Conservation (phyloP, 2,329 filamentous ascomycete species). For the Penicillium sp. region DNA sequence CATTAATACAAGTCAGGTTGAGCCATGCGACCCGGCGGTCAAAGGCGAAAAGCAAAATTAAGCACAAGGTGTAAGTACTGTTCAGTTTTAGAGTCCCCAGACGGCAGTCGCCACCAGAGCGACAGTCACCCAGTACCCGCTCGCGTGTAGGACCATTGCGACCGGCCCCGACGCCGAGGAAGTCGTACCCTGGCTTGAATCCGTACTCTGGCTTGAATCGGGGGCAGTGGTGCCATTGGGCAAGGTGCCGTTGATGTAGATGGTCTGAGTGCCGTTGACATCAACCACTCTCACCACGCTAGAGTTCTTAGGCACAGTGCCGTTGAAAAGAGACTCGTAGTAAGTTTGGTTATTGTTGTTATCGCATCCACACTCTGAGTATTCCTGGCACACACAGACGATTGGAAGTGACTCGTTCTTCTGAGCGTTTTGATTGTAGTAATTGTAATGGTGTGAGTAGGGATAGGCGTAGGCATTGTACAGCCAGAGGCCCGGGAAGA, state of each 20-base stretch:
- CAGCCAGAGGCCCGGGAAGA: conserved; percentile 57
- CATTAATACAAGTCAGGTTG: not conserved
- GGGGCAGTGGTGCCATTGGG: conserved; percentile 46
- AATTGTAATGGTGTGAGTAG: conserved; percentile 50
- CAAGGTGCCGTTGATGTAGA: conserved; percentile 51
- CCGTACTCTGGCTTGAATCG: conserved; percentile 27
- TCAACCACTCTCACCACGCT: conserved; percentile 39
- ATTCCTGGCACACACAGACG: conserved; percentile 56
- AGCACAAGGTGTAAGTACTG: not conserved
- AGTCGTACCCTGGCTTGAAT: conserved; percentile 24
- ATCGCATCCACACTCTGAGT: conserved; percentile 59
- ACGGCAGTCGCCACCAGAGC: conserved; percentile 38
- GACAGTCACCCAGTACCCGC: conserved; percentile 46
- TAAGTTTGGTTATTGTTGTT: conserved; percentile 47
- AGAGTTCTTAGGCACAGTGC: conserved; percentile 41
- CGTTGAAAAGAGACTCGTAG: conserved; percentile 44
- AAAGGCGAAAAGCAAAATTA: conserved; percentile 1
- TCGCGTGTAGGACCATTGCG: conserved; percentile 28
- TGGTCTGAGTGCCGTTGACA: conserved; percentile 45
- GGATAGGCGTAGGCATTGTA: conserved; percentile 57
- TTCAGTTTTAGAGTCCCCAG: conserved; percentile 26
- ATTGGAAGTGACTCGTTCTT: conserved; percentile 54
- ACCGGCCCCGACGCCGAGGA: conserved; percentile 21
- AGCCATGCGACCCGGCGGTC: not conserved
- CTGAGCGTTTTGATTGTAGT: conserved; percentile 46